These are phyloP conservation scores for Picea mariana DNA, from an alignment of 83 land plant species.

Conservation along the genomic window DNA sequence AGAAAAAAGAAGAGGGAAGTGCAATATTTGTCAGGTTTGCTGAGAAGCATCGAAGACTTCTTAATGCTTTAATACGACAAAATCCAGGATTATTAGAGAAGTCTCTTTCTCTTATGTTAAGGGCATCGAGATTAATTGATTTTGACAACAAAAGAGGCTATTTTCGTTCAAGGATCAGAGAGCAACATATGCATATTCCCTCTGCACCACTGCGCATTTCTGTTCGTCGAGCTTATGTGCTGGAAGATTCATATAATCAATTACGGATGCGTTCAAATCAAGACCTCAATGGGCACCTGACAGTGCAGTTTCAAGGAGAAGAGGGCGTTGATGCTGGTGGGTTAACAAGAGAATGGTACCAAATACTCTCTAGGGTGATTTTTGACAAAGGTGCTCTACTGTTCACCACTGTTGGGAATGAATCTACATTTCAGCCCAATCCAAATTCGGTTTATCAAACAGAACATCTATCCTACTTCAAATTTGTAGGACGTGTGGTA, in stretches of 20 bases:
- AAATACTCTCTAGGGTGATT: slow-evolving; percentile 85
- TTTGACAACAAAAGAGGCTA: slow-evolving; percentile 95
- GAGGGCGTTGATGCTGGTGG: slow-evolving; percentile 99
- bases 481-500: slow-evolving; percentile 99
- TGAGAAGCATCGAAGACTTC: slow-evolving; percentile 84
- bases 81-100: slow-evolving; percentile 91
- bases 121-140: slow-evolving; percentile 85
- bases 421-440: slow-evolving; percentile 95
- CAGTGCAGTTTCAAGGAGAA: slow-evolving; percentile 99
- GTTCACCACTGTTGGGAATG: slow-evolving; percentile 96
- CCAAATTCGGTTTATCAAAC: slow-evolving; percentile 98
- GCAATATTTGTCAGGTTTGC: slow-evolving; percentile 82
- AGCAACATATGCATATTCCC: too few species aligned
- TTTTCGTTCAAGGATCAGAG: slow-evolving; percentile 86
- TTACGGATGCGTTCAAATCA: slow-evolving; percentile 88
- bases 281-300: slow-evolving; percentile 89
- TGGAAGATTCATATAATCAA: slow-evolving; percentile 96
- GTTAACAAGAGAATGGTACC: slow-evolving; percentile 98
- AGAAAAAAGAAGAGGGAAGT: slow-evolving; percentile 31
- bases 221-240: slow-evolving; percentile 89
- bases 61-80: slow-evolving; percentile 94
- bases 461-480: slow-evolving; percentile 98
- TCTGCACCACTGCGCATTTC: slow-evolving; percentile 82
- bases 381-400: slow-evolving; percentile 98
- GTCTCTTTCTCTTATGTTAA: slow-evolving; percentile 81